These are phyloP conservation scores for Quercus mongolica DNA, from an alignment of 306 rosid genomes.

Conservation along the genomic window DNA sequence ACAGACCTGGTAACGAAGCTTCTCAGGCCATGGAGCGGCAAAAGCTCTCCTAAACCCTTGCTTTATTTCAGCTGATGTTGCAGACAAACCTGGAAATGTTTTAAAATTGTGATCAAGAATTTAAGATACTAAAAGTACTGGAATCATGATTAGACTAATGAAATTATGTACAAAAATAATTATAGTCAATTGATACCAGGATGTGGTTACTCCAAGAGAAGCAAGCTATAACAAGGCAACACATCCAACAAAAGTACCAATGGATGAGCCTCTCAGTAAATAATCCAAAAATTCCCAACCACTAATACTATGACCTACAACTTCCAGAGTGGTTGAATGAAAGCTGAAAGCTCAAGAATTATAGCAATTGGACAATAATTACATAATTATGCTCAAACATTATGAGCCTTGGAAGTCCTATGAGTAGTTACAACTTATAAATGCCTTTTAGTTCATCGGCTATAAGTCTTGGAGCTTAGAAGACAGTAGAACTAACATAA, in stretches of 20 bases:
- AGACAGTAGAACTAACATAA: neutral
- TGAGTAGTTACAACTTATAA: neutral
- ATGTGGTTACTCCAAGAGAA: neutral
- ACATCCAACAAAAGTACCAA: neutral
- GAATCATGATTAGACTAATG: neutral
- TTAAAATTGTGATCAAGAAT: neutral
- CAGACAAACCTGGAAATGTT: constrained; percentile 48
- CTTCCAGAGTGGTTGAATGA: neutral
- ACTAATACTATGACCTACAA: neutral
- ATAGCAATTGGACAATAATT: neutral
- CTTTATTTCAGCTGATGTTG: constrained; percentile 69
- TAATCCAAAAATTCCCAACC: neutral
- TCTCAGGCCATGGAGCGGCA: constrained; percentile 81
- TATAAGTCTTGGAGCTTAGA: neutral
- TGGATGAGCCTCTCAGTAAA: neutral
- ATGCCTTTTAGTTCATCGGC: neutral
- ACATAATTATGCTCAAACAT: neutral
- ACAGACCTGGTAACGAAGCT: constrained; percentile 82
- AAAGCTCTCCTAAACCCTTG: constrained; percentile 86
- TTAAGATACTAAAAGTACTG: neutral
- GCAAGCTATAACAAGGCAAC: neutral
- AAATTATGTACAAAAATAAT: neutral
- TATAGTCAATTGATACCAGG: neutral
- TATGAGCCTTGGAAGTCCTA: neutral
- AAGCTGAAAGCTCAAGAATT: neutral